phyloP scores from a whole-genome alignment of 352 stramenopile genomes.

The Saprolegnia parasitica region DNA sequence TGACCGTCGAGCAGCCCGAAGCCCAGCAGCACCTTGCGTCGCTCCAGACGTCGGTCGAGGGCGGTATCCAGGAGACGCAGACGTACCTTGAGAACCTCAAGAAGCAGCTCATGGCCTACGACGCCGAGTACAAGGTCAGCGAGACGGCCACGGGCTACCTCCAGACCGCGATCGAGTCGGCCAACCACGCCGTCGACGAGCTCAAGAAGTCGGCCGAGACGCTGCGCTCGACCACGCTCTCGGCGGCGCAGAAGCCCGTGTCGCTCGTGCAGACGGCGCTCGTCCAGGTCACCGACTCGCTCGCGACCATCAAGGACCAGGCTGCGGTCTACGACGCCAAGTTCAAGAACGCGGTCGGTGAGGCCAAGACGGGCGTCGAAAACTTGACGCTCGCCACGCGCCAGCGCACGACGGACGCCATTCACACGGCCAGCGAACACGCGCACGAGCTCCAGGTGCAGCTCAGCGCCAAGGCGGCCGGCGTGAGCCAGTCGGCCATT shows the following conservation, averaged over 20 bases:
- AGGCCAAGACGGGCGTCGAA: conserved; percentile 36
- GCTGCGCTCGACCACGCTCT: conserved; percentile 42
- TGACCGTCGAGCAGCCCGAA: conserved; percentile 39
- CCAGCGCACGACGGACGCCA: conserved; percentile 50
- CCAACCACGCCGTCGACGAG: conserved; percentile 69
- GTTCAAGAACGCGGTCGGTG: conserved; percentile 35
- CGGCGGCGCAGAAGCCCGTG: conserved; percentile 41
- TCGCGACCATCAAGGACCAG: conserved; percentile 44
- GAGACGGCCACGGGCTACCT: conserved; percentile 49
- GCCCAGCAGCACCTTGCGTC: conserved; percentile 39
- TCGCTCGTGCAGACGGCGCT: conserved; percentile 45
- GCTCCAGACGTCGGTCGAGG: conserved; percentile 52
- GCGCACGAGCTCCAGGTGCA: conserved; percentile 42
- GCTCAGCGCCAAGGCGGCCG: conserved; percentile 23
- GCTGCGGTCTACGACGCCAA: conserved; percentile 56
- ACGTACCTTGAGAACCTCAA: conserved; percentile 51
- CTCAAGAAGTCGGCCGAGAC: conserved; percentile 51
- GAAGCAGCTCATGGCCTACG: conserved; percentile 51
- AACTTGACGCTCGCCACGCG: conserved; percentile 46
- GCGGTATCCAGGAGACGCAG: conserved; percentile 48
- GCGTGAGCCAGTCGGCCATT: conserved; percentile 22
- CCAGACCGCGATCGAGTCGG: conserved; percentile 54
- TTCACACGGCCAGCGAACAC: conserved; percentile 54
- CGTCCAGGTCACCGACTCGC: conserved; percentile 41
- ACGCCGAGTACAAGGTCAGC: conserved; percentile 42